Conservation (phyloP, 129 eudicot species). For the Lactuca saligna region DNA sequence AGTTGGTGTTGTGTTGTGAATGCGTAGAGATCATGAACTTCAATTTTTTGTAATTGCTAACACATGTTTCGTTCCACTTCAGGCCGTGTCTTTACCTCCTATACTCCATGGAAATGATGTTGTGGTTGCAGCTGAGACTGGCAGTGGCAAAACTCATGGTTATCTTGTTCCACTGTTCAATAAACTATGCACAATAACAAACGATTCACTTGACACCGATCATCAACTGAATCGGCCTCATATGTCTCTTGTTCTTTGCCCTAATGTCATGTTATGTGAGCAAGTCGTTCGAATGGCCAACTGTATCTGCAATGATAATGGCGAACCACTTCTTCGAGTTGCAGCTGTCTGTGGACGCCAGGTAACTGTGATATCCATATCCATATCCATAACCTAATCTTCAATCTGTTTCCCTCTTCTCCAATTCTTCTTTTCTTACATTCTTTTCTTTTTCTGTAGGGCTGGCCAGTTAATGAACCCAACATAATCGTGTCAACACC, state of each 20-base stretch:
- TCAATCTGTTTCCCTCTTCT: background rate
- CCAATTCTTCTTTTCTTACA: background rate
- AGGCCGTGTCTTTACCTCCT: slow-evolving; percentile 85
- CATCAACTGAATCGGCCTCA: slow-evolving; percentile 26
- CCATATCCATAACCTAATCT: background rate
- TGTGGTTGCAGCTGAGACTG: slow-evolving; percentile 97
- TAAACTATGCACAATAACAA: slow-evolving; percentile 34
- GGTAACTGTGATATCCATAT: slow-evolving; percentile 34
- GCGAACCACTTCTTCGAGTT: slow-evolving; percentile 77
- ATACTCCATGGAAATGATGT: slow-evolving; percentile 73
- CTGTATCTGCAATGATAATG: slow-evolving; percentile 45
- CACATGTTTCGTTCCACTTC: slow-evolving; percentile 17
- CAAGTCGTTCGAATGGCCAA: slow-evolving; percentile 99
- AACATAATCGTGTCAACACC: slow-evolving; percentile 91
- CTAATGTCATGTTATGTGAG: slow-evolving; percentile 94
- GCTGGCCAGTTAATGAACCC: slow-evolving; percentile 75
- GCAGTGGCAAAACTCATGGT: slow-evolving; percentile 96
- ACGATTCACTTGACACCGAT: slow-evolving; percentile 33
- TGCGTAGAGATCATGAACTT: background rate
- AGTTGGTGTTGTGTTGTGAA: background rate
- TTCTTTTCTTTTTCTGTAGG: slow-evolving; percentile 42
- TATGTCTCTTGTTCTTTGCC: slow-evolving; percentile 87
- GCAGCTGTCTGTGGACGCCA: slow-evolving; percentile 90
- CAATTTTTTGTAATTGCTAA: slow-evolving; percentile 8
- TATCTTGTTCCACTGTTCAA: slow-evolving; percentile 83